These are phyloP conservation scores for Pleodorina starrii DNA, from an alignment of 139 green algal genomes.

Conservation along the genomic window DNA sequence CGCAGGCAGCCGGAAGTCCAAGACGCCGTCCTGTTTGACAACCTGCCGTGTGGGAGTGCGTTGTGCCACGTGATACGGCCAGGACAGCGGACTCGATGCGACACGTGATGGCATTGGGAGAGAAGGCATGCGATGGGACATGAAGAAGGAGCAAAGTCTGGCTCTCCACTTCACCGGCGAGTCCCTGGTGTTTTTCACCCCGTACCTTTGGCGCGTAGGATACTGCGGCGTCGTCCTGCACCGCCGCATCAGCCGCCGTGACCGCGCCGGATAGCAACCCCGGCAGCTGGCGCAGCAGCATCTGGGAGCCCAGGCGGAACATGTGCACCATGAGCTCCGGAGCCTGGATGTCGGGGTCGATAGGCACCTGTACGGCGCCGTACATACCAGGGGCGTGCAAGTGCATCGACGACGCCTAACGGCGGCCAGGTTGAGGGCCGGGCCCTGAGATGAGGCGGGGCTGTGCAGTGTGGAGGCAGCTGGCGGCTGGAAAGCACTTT, in stretches of 20 bases:
- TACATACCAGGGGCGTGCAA: no score
- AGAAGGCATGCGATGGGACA: background rate
- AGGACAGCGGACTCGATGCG: no score
- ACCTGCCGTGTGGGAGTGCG: no score
- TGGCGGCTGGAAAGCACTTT: no score
- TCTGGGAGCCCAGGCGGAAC: conserved; percentile 72
- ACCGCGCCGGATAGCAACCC: conserved; percentile 68
- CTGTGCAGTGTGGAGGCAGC: no score
- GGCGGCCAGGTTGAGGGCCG: no score
- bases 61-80: no score
- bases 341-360: conserved; percentile 73
- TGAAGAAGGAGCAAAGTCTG: background rate
- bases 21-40: conserved; percentile 71
- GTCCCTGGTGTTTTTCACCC: no score
- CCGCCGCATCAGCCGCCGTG: conserved; percentile 28
- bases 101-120: background rate
- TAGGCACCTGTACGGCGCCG: conserved; percentile 43
- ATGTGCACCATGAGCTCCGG: conserved; percentile 81
- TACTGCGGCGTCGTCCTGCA: conserved; percentile 71
- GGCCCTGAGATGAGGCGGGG: no score
- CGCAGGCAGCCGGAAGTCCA: conserved; percentile 72
- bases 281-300: conserved; percentile 78
- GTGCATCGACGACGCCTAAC: background rate
- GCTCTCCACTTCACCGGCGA: background rate
- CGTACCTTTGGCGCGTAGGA: conserved; percentile 81